Evolutionary conservation across 352 stramenopile genomes (phyloP).

Genomic region (Phytophthora cryptogea): DNA sequence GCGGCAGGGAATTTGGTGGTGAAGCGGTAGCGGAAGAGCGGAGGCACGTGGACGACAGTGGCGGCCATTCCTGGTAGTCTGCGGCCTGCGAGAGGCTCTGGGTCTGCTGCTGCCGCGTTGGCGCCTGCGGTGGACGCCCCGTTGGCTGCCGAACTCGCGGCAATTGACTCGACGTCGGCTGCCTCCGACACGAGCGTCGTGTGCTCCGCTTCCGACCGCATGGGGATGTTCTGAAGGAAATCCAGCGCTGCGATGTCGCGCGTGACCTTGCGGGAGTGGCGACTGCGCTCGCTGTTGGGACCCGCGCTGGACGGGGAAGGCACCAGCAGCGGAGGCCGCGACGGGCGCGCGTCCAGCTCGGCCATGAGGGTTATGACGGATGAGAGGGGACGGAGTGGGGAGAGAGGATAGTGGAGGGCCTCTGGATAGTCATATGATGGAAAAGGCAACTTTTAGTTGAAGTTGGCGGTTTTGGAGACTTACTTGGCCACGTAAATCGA

Average conservation of each 20-base stretch:
- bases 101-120: constrained; percentile 18
- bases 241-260: constrained; percentile 88
- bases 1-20: constrained; percentile 77
- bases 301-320: constrained; percentile 38
- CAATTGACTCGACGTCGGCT: no score
- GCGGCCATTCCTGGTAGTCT: constrained; percentile 71
- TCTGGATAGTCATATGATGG: no score
- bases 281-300: constrained; percentile 48
- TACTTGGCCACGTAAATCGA: neutral
- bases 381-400: no score
- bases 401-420: no score
- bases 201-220: constrained; percentile 59
- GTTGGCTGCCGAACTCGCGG: no score
- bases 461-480: no score
- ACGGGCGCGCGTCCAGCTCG: constrained; percentile 3
- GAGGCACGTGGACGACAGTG: constrained; percentile 64
- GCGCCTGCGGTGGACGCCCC: constrained; percentile 4
- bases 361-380: neutral
- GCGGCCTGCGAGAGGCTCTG: constrained; percentile 63
- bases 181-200: no score
- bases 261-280: constrained; percentile 77
- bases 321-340: constrained; percentile 19
- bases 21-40: constrained; percentile 77
- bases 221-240: constrained; percentile 89
- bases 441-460: no score